These are phyloP conservation scores for Fusarium pseudograminearum DNA, from an alignment of 2,329 filamentous ascomycete species.

Conservation along the genomic window DNA sequence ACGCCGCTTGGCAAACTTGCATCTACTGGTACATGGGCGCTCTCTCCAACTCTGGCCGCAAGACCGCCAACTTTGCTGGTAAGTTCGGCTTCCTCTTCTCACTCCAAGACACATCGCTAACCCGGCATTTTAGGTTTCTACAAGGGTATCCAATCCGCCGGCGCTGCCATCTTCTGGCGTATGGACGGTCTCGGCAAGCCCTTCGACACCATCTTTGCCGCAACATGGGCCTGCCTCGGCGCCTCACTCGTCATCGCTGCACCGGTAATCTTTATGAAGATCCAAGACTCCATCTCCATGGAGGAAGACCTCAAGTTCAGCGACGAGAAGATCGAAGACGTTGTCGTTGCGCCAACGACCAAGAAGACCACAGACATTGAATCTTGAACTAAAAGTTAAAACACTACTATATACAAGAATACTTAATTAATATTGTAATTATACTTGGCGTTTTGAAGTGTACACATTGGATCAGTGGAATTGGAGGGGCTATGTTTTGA, in stretches of 20 bases:
- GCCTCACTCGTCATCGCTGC: constrained; percentile 79
- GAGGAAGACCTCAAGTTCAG: constrained; percentile 88
- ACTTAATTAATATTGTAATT: constrained; percentile 21
- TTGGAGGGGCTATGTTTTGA: background rate
- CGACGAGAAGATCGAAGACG: constrained; percentile 83
- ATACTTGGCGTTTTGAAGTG: constrained; percentile 13
- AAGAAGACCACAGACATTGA: constrained; percentile 39
- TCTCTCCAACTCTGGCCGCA: constrained; percentile 89
- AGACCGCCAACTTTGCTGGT: constrained; percentile 82
- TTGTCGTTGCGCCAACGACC: constrained; percentile 52
- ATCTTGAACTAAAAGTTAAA: constrained; percentile 15
- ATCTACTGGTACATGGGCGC: constrained; percentile 79
- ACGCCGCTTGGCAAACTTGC: constrained; percentile 71
- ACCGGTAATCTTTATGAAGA: constrained; percentile 80
- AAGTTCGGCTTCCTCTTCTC: constrained; percentile 5
- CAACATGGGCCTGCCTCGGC: constrained; percentile 78
- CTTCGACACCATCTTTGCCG: constrained; percentile 78
- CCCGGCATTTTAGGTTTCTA: constrained; percentile 72
- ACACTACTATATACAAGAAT: constrained; percentile 4
- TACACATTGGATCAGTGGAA: background rate
- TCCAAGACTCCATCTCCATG: constrained; percentile 79
- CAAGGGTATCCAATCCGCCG: constrained; percentile 62
- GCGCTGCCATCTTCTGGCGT: constrained; percentile 48
- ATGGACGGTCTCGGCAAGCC: constrained; percentile 52
- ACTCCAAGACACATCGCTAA: constrained; percentile 6